A percentile compares a stretch with the other conserved stretches of the same genome.
phyloP scores from a whole-genome alignment of 2,329 filamentous ascomycete genomes.

The Acephala macrosclerotiorum region DNA sequence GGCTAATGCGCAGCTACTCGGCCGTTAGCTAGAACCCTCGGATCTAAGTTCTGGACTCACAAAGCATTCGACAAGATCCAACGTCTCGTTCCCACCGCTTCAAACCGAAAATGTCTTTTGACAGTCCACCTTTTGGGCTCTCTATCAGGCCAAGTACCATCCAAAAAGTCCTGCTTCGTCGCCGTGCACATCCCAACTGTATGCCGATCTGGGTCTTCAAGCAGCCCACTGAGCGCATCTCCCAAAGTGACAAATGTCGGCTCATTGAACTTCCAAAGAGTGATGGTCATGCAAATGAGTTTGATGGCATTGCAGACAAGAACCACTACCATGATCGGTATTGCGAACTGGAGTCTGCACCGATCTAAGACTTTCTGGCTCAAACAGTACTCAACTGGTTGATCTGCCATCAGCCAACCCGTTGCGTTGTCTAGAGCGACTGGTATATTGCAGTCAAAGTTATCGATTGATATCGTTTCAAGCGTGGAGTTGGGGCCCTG shows the following conservation, averaged over 20 bases:
- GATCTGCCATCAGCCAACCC: constrained; percentile 23
- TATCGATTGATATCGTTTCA: constrained; percentile 25
- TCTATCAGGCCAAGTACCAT: constrained; percentile 26
- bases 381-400: constrained; percentile 29
- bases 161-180: constrained; percentile 31
- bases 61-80: constrained; percentile 25
- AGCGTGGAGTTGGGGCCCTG: constrained; percentile 23
- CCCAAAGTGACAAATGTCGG: constrained; percentile 30
- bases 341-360: constrained; percentile 31
- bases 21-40: neutral
- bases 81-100: constrained; percentile 27
- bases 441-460: constrained; percentile 28
- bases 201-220: constrained; percentile 26
- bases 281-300: constrained; percentile 24
- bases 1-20: constrained; percentile 25
- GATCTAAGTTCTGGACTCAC: constrained; percentile 17
- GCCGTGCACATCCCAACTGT: constrained; percentile 32
- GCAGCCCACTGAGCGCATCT: constrained; percentile 24
- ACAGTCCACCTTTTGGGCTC: constrained; percentile 25
- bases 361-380: constrained; percentile 27
- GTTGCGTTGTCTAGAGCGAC: constrained; percentile 19
- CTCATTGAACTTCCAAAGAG: constrained; percentile 27
- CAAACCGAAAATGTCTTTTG: constrained; percentile 24
- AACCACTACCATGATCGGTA: constrained; percentile 32
- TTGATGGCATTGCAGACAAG: constrained; percentile 30